Evolutionary conservation across 1,139 yeast genomes (phyloP), one percentile per base, ranked within the genome.

Genomic region (Nakaseomyces bracarensis): DNA sequence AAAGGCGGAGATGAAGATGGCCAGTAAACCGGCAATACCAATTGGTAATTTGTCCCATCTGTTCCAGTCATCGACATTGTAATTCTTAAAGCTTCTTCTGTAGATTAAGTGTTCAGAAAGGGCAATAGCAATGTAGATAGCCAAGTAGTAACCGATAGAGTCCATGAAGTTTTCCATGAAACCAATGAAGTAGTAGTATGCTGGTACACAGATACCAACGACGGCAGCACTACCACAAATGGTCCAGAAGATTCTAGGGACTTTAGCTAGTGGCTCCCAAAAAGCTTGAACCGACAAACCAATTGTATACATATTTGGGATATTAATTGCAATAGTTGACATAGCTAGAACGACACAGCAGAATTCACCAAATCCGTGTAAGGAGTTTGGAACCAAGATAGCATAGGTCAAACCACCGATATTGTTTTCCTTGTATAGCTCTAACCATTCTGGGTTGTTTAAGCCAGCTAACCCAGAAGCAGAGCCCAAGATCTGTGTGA

Each of bases 291-390:
- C 86, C 48, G 89, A 79, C 51, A 87, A 70, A 27, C 85, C 89
- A 57, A 85, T 75, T n/a, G 96, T 83, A 70, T 87, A 87, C 81
- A 86, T 79, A 70, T 86, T 87, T 60, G 96, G 96, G 60, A 85
- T 74, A 67, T 86, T 86, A 72, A 86, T 86, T 53, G 95, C 84
- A 45, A 87, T 78, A 39, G 95, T 84, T 28, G 95, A 83, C 51
- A 87, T 66, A 18, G 95, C 85, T 49, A 87, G 68, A n/a, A 87
- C 44, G 31, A 87, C 96, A 67, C 89, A 78, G 66, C 91, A 81
- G 70, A 87, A 86, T 63, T 84, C 79, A 46, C 96, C 96, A 53
- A 87, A 87, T 7, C 87, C 89, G 62, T 82, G 89, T 47, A 87
- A 72, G 14, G 94, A 82, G 58, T 86, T 74, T 48, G 77, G 74